A percentile compares a stretch with the other conserved stretches of the same genome.
These are phyloP conservation scores for Plasmodium gallinaceum DNA, from an alignment of 169 alveolate genomes.

Conservation along the genomic window DNA sequence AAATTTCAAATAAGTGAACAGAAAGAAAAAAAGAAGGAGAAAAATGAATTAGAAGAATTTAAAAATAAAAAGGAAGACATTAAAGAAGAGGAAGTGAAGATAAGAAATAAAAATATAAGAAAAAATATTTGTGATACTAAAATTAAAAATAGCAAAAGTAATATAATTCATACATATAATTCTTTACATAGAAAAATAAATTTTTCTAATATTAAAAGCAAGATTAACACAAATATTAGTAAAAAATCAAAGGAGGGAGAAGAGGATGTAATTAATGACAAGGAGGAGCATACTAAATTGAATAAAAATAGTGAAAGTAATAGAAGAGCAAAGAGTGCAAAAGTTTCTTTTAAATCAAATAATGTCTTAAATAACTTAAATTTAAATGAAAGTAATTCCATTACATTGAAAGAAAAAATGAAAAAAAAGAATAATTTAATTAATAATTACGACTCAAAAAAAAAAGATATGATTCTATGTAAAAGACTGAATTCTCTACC, in stretches of 20 bases:
- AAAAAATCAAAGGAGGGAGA: conserved; percentile 4
- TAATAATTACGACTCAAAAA: background rate
- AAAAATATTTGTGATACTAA: background rate
- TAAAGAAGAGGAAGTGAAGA: background rate
- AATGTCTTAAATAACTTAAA: background rate
- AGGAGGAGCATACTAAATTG: background rate
- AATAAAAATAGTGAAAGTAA: background rate
- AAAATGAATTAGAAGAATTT: background rate
- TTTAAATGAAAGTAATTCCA: background rate
- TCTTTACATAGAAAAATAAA: conserved; percentile 6
- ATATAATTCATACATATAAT: background rate
- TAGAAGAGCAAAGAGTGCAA: conserved; percentile 11
- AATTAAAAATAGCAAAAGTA: background rate
- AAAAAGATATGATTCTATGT: background rate
- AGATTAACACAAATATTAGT: conserved; percentile 47
- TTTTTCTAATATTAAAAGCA: conserved; percentile 50
- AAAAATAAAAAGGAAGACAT: background rate
- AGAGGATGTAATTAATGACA: background rate
- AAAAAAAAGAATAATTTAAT: conserved; percentile 4
- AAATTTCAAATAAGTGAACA: background rate
- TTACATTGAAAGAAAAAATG: background rate
- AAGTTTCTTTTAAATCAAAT: background rate
- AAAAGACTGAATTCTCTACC: conserved; percentile 11
- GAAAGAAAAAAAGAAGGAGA: background rate
- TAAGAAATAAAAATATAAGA: background rate